These are phyloP conservation scores for Leccinum pachyderme DNA, from an alignment of 1,284 basidiomycete species.

Conservation along the genomic window DNA sequence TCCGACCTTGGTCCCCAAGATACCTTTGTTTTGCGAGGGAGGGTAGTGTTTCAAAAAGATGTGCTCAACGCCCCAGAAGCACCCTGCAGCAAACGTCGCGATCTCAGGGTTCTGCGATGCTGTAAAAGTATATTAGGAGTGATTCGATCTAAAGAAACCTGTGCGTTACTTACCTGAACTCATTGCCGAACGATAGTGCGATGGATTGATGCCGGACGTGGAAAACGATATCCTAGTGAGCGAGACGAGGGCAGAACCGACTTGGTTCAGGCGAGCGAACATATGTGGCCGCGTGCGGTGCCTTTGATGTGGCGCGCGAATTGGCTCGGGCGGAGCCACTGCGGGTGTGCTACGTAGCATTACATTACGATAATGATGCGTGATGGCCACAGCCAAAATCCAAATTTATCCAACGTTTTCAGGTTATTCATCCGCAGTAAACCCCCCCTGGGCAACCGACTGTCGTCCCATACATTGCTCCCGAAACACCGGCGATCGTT, in stretches of 20 bases:
- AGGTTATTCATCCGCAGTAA: neutral
- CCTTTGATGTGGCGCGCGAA: neutral
- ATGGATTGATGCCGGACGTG: slow-evolving; percentile 18
- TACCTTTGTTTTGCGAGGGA: slow-evolving; percentile 61
- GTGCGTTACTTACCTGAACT: slow-evolving; percentile 27
- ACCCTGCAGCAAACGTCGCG: slow-evolving; percentile 80
- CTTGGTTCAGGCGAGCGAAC: slow-evolving; percentile 23
- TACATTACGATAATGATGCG: neutral
- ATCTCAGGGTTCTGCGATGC: slow-evolving; percentile 44
- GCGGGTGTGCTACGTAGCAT: no score
- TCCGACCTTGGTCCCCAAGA: slow-evolving; percentile 72
- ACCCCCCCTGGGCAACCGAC: slow-evolving; percentile 4
- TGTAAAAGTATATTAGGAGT: neutral
- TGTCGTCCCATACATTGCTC: slow-evolving; percentile 2
- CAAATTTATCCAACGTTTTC: neutral
- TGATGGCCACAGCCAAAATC: neutral
- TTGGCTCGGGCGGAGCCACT: neutral
- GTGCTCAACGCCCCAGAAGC: slow-evolving; percentile 86
- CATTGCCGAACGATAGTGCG: slow-evolving; percentile 31
- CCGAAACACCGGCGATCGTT: slow-evolving; percentile 1
- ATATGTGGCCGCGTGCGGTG: slow-evolving; percentile 4
- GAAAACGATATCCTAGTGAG: slow-evolving; percentile 17
- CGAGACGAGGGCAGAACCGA: slow-evolving; percentile 22
- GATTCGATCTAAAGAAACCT: neutral
- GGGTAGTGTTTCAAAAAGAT: slow-evolving; percentile 84